Evolutionary conservation across 2,329 filamentous ascomycete species (phyloP), one percentile per base, ranked within the genome.

Genomic region (Fusarium sp.): DNA sequence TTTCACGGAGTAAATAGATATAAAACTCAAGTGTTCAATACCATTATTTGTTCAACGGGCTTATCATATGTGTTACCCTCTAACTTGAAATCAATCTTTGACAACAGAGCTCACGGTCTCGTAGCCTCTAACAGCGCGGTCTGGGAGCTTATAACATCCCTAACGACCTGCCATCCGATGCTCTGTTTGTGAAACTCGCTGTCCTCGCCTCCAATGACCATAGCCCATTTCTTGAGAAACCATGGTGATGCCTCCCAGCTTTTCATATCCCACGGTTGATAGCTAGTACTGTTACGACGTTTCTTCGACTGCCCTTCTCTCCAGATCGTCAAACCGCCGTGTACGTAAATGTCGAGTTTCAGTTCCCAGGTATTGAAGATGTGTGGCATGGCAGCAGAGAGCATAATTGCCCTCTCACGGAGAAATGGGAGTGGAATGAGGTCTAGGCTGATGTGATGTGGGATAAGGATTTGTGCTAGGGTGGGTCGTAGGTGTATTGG

Each of bases 221-320:
- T 44, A 11, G 68, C 66, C 75, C 75, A 77, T 34, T 77, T 77
- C 7, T 64, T 46, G 9, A 77, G 16, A 28, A 77, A 77, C 76
- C 76, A 77, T 2, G 72, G 71, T 2, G 68, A 58, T n/a, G 74
- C 76, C 27, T 77, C 73, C 76, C 76, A 77, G 2, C 73, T 72
- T 40, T 60, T 68, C 68, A 72, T 71, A 2, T 77, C 73, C 76
- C 76, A 77, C 1, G 76, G 76, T 2, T 68, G 71, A 27, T 72
- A 76, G 0, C 28, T 46, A 2, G 64, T 54, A 3, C 47, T 27
- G 0, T 1, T 4, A 3, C 23, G 1, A 7, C n/a, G 0, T 3
- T 16, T 52, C 7, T 31, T 31, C 10, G 44, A 28, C 2, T 54
- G 50, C 1, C 60, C 31, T 3, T 11, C 4, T 6, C 50, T 44